These are phyloP conservation scores for Heracleum sosnowskyi DNA, from an alignment of 129 eudicot species.

Conservation along the genomic window DNA sequence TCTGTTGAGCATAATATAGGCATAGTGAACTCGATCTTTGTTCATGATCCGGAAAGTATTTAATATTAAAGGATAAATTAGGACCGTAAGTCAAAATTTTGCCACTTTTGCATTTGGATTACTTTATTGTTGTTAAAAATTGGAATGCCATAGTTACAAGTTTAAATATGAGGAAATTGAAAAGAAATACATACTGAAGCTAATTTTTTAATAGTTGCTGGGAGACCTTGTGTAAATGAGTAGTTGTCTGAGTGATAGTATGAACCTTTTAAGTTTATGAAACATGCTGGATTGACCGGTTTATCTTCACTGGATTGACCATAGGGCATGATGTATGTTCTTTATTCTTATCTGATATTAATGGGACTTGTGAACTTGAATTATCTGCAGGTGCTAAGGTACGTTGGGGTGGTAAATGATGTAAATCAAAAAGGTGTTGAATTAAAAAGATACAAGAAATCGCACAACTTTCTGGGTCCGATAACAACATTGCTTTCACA, in stretches of 20 bases:
- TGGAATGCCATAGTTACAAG: background rate
- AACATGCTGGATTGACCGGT: no score
- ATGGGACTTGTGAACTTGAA: background rate
- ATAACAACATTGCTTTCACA: constrained; percentile 86
- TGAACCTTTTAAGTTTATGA: background rate
- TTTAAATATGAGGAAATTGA: background rate
- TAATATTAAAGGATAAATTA: background rate
- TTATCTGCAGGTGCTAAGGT: constrained; percentile 67
- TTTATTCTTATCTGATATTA: background rate
- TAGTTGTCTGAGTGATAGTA: background rate
- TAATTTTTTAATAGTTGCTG: background rate
- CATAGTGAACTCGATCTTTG: background rate
- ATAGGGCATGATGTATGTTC: background rate
- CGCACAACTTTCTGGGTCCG: constrained; percentile 97
- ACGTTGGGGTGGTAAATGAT: constrained; percentile 95
- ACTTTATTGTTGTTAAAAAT: background rate
- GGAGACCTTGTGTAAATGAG: background rate
- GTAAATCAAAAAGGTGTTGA: constrained; percentile 65
- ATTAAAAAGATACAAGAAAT: constrained; percentile 68
- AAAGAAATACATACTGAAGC: background rate
- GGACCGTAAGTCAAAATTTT: background rate
- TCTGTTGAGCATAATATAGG: background rate
- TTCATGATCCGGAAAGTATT: background rate
- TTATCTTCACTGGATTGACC: no score
- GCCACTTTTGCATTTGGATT: background rate